Conservation (phyloP, 441 rosid species). For the Francoa sonchifolia region DNA sequence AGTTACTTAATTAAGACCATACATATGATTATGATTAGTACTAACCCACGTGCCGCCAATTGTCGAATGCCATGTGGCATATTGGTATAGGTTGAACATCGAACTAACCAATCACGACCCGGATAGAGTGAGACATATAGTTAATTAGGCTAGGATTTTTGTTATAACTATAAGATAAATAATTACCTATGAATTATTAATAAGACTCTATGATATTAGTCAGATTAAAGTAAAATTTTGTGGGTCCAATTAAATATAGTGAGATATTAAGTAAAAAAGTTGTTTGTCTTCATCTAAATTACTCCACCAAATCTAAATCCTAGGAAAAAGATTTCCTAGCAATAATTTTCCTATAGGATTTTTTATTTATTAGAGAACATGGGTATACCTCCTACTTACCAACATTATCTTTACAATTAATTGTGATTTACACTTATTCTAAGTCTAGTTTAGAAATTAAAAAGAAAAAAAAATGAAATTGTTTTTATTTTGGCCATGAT, state of each 20-base stretch:
- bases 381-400: constrained; percentile 17
- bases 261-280: constrained; percentile 31
- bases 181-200: constrained; percentile 15
- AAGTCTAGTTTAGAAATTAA: too few species aligned
- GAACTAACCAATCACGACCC: constrained; percentile 37
- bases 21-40: constrained; percentile 10
- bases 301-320: constrained; percentile 3
- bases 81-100: not conserved
- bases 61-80: constrained; percentile 12
- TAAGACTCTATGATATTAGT: too few species aligned
- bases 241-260: too few species aligned
- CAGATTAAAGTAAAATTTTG: too few species aligned
- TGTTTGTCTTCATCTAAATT: constrained; percentile 27
- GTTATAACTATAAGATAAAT: constrained; percentile 2
- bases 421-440: too few species aligned
- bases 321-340: not conserved
- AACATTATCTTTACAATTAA: constrained; percentile 8
- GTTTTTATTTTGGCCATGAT: too few species aligned
- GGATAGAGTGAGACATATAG: constrained; percentile 14
- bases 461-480: too few species aligned
- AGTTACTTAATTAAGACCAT: not conserved
- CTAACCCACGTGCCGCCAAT: constrained; percentile 29
- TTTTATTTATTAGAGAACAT: constrained; percentile 6
- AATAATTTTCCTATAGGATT: constrained; percentile 1
- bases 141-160: constrained; percentile 9